Conservation (phyloP, 768 basidiomycete genomes). For the Boletus rubropictus region DNA sequence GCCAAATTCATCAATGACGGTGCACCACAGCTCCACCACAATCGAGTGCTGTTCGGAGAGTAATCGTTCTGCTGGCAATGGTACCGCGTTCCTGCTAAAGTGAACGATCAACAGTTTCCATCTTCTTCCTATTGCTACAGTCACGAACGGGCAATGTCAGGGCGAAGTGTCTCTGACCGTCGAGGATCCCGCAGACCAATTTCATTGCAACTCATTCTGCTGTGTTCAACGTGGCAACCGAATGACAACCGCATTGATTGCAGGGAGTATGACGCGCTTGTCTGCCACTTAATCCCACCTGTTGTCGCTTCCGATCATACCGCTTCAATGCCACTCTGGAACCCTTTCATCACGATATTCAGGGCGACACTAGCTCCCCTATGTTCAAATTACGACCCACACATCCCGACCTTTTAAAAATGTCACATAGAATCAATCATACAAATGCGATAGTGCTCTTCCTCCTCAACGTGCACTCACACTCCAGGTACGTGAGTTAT, state of each 20-base stretch:
- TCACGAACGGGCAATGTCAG: conserved; percentile 3
- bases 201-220: neutral
- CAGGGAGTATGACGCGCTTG: conserved; percentile 5
- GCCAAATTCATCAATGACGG: conserved; percentile 7
- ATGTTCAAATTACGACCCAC: neutral
- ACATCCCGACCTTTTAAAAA: neutral
- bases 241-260: neutral
- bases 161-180: neutral
- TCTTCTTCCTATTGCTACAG: neutral
- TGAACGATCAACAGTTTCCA: conserved; percentile 5
- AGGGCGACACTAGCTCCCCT: neutral
- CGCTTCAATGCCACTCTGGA: conserved; percentile 2
- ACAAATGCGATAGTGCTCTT: neutral
- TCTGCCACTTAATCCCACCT: neutral
- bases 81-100: conserved; percentile 1
- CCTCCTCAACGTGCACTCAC: neutral
- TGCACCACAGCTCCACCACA: conserved; percentile 1
- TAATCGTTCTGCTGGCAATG: neutral
- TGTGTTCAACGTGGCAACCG: neutral
- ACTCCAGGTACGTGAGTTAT: neutral
- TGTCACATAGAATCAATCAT: neutral
- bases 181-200: conserved; percentile 1
- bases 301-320: conserved; percentile 1
- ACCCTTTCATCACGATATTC: neutral
- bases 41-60: neutral